A percentile compares a stretch with the other conserved stretches of the same genome.
These are phyloP conservation scores for Penicillium sp. DNA, from an alignment of 2,329 filamentous ascomycete genomes.

Conservation along the genomic window DNA sequence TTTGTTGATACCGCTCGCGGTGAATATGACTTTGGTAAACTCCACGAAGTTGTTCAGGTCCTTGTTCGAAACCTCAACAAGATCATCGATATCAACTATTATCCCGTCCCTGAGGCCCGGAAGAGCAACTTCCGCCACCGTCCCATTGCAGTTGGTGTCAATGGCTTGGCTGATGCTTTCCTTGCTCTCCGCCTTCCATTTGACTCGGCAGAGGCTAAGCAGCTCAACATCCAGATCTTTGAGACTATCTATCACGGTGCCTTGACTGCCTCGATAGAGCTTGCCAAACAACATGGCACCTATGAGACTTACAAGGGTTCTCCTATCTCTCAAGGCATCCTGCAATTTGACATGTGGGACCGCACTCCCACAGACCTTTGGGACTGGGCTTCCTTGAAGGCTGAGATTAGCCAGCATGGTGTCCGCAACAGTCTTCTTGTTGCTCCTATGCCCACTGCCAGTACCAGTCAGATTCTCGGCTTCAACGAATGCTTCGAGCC, in stretches of 20 bases:
- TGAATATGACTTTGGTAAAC: conserved; percentile 90
- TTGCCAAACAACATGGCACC: conserved; percentile 76
- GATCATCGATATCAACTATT: conserved; percentile 98
- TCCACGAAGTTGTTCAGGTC: conserved; percentile 90
- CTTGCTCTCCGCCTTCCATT: conserved; percentile 94
- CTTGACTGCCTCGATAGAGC: conserved; percentile 79
- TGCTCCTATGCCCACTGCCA: conserved; percentile 96
- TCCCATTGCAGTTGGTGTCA: conserved; percentile 93
- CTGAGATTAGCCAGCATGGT: conserved; percentile 86
- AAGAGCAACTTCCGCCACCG: conserved; percentile 98
- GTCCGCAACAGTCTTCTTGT: conserved; percentile 93
- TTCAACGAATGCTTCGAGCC: conserved; percentile 99
- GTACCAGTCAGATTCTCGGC: conserved; percentile 94
- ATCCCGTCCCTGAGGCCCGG: conserved; percentile 88
- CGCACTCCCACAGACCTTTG: conserved; percentile 90
- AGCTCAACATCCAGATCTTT: conserved; percentile 97
- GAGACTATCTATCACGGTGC: conserved; percentile 99
- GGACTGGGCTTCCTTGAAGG: conserved; percentile 90
- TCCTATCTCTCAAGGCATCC: conserved; percentile 87
- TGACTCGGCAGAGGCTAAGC: conserved; percentile 87
- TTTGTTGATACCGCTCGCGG: conserved; percentile 84
- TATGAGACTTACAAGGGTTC: conserved; percentile 92
- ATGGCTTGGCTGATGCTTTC: conserved; percentile 97
- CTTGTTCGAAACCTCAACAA: conserved; percentile 95
- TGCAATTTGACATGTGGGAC: conserved; percentile 99